Conservation (phyloP, 495 filamentous ascomycete species). For the Hypoxylon lienhwacheense region DNA sequence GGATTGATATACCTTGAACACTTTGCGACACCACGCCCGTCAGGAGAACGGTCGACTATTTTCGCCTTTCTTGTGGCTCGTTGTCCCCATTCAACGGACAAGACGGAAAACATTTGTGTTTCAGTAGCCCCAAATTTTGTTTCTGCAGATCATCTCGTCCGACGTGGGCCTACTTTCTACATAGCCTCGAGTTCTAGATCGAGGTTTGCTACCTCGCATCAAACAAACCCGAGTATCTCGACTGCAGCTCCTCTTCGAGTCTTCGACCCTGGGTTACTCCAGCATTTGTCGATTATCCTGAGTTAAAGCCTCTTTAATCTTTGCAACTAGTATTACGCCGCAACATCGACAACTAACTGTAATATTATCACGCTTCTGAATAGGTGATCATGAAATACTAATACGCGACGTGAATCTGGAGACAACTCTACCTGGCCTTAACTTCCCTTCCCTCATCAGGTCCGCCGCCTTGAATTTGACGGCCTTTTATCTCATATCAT, state of each 20-base stretch:
- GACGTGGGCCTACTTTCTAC: slow-evolving; percentile 25
- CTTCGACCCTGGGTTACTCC: slow-evolving; percentile 14
- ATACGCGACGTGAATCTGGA: slow-evolving; percentile 18
- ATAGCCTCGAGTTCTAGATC: slow-evolving; percentile 12
- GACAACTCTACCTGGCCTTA: slow-evolving; percentile 15
- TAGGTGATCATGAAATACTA: slow-evolving; percentile 27
- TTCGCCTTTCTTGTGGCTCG: slow-evolving; percentile 21
- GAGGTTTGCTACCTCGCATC: slow-evolving; percentile 11
- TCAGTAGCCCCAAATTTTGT: slow-evolving; percentile 34
- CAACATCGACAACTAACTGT: slow-evolving; percentile 8
- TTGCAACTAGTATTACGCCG: slow-evolving; percentile 3
- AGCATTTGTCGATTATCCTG: neutral
- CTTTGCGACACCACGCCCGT: slow-evolving; percentile 34
- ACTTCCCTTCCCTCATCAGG: slow-evolving; percentile 16
- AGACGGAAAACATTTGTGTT: slow-evolving; percentile 31
- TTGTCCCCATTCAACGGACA: slow-evolving; percentile 9
- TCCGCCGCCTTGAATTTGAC: slow-evolving; percentile 14
- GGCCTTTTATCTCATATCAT: slow-evolving; percentile 45
- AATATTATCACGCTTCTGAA: slow-evolving; percentile 7
- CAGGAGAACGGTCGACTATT: slow-evolving; percentile 33
- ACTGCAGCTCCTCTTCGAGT: neutral
- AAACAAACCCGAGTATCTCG: slow-evolving; percentile 1
- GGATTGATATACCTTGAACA: slow-evolving; percentile 22
- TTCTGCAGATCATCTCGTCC: slow-evolving; percentile 35
- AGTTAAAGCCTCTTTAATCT: neutral